Conservation (phyloP, 768 basidiomycete genomes). For the Pulveroboletus sp. region DNA sequence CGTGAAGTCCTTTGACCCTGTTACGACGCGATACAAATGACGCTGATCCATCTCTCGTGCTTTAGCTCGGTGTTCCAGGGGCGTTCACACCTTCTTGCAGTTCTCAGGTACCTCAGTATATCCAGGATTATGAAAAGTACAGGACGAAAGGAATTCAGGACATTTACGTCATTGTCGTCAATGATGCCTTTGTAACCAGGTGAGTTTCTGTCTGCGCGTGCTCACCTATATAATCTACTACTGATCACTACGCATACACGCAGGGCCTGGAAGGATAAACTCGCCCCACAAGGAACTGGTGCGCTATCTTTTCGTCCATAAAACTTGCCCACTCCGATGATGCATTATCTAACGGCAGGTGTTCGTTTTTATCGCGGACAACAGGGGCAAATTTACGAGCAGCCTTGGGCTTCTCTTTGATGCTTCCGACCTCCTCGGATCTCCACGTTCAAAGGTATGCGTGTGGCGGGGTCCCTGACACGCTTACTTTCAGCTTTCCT, state of each 20-base stretch:
- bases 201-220: slow-evolving; percentile 7
- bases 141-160: slow-evolving; percentile 70
- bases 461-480: too few relatives aligned
- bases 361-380: slow-evolving; percentile 67
- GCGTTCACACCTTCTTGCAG: slow-evolving; percentile 75
- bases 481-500: background rate
- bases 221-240: slow-evolving; percentile 1
- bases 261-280: slow-evolving; percentile 64
- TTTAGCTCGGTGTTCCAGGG: slow-evolving; percentile 68
- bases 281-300: slow-evolving; percentile 57
- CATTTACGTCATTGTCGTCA: slow-evolving; percentile 70
- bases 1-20: too few relatives aligned
- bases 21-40: background rate
- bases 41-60: background rate
- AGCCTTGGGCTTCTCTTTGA: slow-evolving; percentile 59
- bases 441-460: slow-evolving; percentile 59
- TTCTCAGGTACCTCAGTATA: slow-evolving; percentile 58
- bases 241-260: background rate
- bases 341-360: slow-evolving; percentile 26
- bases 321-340: background rate
- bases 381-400: slow-evolving; percentile 53
- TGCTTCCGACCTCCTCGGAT: slow-evolving; percentile 57
- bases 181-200: slow-evolving; percentile 73
- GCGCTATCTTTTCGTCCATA: slow-evolving; percentile 12
- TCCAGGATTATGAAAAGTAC: slow-evolving; percentile 63